Evolutionary conservation across 2,329 filamentous ascomycete genomes (phyloP), one percentile per base, ranked within the genome.

Genomic region (Alternaria hordeiaustralica): DNA sequence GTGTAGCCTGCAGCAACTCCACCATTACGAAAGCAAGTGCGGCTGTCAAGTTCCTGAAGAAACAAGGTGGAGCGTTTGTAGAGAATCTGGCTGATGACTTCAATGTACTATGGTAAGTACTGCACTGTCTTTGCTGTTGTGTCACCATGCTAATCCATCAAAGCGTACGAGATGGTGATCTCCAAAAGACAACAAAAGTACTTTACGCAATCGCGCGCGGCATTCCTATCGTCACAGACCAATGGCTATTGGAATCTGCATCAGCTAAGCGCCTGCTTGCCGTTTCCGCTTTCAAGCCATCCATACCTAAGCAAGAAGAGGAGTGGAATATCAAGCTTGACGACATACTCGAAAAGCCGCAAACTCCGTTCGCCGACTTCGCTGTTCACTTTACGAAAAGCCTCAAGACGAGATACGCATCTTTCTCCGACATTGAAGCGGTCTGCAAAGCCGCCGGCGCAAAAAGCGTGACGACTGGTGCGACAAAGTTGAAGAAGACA

Each of bases 321-420:
- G 76, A 79, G 20, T 83, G 81, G 81, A 69, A 72, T 0, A 78
- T 81, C 50, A 77, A 72, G 21, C 68, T 84, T 5, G 59, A 64
- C 0, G 68, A 75, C 1, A 64, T 82, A 10, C 76, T 75, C 25
- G 62, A 66, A 6, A 67, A 76, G 36, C 75, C 82, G 2, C 75
- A 79, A 46, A 82, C 57, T 9, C 64, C 83, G 59, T 87, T 88
- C 71, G 61, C 77, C 1, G 82, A 82, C 62, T 84, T 82, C 66
- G 82, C 79, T 7, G 76, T 87, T 25, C 86, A 84, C 68, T 82
- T 86, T 71, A 86, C 84, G 0, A 77, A 77, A 10, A 71, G 77
- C 3, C 72, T 83, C 15, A 77, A 77, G 41, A 71, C 70, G 20
- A 69, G 73, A 5, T 77, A 78, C 61, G 61, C 65, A 26, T 66